Evolutionary conservation across 2,329 filamentous ascomycete species (phyloP).

Genomic region (Fusarium bactridioides): DNA sequence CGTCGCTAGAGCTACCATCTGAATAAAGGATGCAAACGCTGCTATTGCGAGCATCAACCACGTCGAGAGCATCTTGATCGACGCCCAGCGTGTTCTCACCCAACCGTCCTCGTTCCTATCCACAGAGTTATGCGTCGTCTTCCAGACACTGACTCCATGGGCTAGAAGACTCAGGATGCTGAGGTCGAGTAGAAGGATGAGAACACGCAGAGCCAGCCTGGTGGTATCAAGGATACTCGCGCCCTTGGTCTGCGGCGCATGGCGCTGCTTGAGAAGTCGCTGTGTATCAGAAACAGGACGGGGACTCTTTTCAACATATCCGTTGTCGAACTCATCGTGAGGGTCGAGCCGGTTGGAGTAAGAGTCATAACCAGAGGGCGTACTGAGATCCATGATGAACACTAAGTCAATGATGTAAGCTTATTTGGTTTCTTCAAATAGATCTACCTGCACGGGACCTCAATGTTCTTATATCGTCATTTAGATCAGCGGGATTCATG

Average conservation of each 20-base stretch:
- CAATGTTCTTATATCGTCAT: neutral
- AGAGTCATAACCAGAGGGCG: neutral
- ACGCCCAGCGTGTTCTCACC: slow-evolving; percentile 5
- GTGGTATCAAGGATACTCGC: neutral
- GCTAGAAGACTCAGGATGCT: neutral
- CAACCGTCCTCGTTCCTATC: slow-evolving; percentile 11
- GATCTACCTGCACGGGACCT: neutral
- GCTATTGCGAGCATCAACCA: slow-evolving; percentile 8
- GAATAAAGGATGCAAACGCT: neutral
- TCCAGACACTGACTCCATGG: neutral
- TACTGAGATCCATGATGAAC: slow-evolving; percentile 2
- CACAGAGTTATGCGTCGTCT: slow-evolving; percentile 5
- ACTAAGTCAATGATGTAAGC: neutral
- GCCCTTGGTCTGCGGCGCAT: neutral
- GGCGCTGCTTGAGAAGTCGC: neutral
- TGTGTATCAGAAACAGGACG: neutral
- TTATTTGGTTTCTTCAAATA: neutral
- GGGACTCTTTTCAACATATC: neutral
- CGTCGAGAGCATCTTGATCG: slow-evolving; percentile 1
- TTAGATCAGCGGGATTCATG: neutral
- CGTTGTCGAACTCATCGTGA: neutral
- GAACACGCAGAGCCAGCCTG: neutral
- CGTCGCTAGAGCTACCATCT: neutral
- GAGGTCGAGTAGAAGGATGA: neutral
- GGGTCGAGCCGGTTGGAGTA: slow-evolving; percentile 14